Conservation (phyloP, 768 basidiomycete species). For the Gloeophyllum trabeum region DNA sequence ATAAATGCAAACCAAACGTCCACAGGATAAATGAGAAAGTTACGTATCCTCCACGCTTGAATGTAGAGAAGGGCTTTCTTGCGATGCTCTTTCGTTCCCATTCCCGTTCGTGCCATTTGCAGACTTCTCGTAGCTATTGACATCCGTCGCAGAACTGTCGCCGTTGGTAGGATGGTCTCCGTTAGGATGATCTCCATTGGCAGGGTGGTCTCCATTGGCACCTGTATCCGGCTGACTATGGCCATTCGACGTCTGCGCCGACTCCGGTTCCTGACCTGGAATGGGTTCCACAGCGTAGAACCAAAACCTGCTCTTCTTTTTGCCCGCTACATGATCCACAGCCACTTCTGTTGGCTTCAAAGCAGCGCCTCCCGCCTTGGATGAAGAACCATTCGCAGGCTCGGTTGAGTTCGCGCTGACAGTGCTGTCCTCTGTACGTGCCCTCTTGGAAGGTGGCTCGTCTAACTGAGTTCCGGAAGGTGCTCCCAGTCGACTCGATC, state of each 20-base stretch:
- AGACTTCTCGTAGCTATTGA: conserved; percentile 13
- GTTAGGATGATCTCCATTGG: background rate
- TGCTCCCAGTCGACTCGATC: conserved; percentile 57
- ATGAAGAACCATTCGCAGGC: conserved; percentile 10
- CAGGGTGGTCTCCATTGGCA: background rate
- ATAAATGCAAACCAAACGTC: too few relatives aligned
- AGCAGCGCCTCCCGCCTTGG: conserved; percentile 42
- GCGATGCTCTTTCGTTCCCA: conserved; percentile 18
- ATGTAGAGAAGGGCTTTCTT: conserved; percentile 31
- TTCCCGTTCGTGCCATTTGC: conserved; percentile 6
- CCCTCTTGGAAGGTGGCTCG: conserved; percentile 49
- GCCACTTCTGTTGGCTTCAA: conserved; percentile 64
- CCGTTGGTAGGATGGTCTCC: too few relatives aligned
- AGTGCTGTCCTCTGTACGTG: conserved; percentile 67
- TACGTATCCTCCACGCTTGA: too few relatives aligned
- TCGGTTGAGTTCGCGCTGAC: conserved; percentile 17
- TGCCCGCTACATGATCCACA: conserved; percentile 66
- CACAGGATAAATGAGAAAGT: too few relatives aligned
- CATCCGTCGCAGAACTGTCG: conserved; percentile 16
- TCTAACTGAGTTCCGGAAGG: conserved; percentile 40
- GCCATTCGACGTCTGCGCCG: background rate
- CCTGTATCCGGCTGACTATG: background rate
- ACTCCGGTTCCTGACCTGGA: conserved; percentile 13
- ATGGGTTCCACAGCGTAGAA: conserved; percentile 78
- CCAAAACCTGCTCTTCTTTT: conserved; percentile 83